Base-by-base conservation (phyloP, 2,329 filamentous ascomycete genomes). In the Trichoderma koningiopsis region DNA sequence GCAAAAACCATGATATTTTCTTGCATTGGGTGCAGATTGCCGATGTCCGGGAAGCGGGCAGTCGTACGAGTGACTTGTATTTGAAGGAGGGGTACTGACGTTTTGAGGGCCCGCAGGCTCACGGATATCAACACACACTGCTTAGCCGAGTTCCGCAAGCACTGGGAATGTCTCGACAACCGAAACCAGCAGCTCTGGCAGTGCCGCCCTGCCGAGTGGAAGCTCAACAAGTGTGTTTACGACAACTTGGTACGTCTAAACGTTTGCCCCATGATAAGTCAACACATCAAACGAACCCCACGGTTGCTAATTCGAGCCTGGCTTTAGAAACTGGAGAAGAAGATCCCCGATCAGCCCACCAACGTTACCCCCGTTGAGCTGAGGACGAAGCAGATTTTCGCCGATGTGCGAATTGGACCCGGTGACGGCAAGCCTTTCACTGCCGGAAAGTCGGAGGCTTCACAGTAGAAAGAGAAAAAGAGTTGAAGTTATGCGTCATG, bases 131-230 rank as follows among this genome's bases (percentile, higher is more conserved):
- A 97, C 86, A 95, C 93, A 81, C 89, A 93, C 85, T 99, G 96
- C 83, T 85, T 99, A 68, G 87, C 91, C 72, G 88, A 97, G 82
- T 99, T 99, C 87, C 91, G 93, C 76, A 88, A 88, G 77, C 96
- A 99, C 84, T 99, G 94, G 94, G 87, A 93, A 77, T 99, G 96
- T 79, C 87, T 99, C 70, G 96, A 99, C 78, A 91, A 97, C 84
- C 94, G 96, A 85, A 99, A 99, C 86, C 96, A 99, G 79, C 93
- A 97, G 83, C 85, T 98, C 70, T 99, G 93, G 92, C 93, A 98
- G 78, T 99, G 96, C 85, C 89, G 96, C 76, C 90, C 89, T 77
- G 85, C 88, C 72, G 96, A 99, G 86, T 91, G 93, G 88, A 90
- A 90, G 79, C 85, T 99, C 76, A 99, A 97, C 86, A 91, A 91